Percentiles rank a stretch among this genome's conserved stretches.
Conservation (phyloP, 1,284 basidiomycete genomes). For the Ustilago nuda region DNA sequence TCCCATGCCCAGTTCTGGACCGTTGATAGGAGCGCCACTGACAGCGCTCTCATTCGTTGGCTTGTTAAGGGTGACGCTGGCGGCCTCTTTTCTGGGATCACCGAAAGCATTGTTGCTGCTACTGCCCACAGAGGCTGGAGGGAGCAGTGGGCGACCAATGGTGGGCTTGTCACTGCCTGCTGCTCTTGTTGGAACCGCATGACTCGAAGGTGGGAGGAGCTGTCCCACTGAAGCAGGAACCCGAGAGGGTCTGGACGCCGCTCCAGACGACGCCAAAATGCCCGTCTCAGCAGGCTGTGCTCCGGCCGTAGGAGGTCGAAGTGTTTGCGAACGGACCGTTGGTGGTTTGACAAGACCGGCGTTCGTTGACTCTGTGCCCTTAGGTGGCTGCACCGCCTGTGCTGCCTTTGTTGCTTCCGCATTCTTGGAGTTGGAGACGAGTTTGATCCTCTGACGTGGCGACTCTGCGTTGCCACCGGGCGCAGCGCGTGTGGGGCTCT, state of each 20-base stretch:
- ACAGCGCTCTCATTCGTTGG: slow-evolving; percentile 4
- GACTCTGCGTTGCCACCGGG: slow-evolving; percentile 18
- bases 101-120: slow-evolving; percentile 2
- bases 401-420: slow-evolving; percentile 6
- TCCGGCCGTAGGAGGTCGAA: slow-evolving; percentile 22
- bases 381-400: not conserved
- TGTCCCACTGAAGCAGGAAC: slow-evolving; percentile 17
- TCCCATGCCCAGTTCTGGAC: slow-evolving; percentile 29
- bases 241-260: slow-evolving; percentile 5
- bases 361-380: not conserved
- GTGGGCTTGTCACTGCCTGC: slow-evolving; percentile 7
- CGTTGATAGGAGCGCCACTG: not conserved
- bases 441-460: slow-evolving; percentile 38
- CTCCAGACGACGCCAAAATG: slow-evolving; percentile 22
- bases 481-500: slow-evolving; percentile 22
- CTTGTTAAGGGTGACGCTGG: slow-evolving; percentile 6
- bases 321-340: slow-evolving; percentile 25
- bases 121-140: slow-evolving; percentile 12
- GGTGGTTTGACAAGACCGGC: slow-evolving; percentile 22
- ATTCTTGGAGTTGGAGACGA: slow-evolving; percentile 16
- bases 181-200: slow-evolving; percentile 22
- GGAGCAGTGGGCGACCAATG: slow-evolving; percentile 34
- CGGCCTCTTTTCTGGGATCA: slow-evolving; percentile 13
- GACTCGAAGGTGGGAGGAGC: slow-evolving; percentile 36
- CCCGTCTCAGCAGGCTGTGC: slow-evolving; percentile 41